Conservation (phyloP, 371 early-diverging fungal genomes). For the Circinella umbellata region DNA sequence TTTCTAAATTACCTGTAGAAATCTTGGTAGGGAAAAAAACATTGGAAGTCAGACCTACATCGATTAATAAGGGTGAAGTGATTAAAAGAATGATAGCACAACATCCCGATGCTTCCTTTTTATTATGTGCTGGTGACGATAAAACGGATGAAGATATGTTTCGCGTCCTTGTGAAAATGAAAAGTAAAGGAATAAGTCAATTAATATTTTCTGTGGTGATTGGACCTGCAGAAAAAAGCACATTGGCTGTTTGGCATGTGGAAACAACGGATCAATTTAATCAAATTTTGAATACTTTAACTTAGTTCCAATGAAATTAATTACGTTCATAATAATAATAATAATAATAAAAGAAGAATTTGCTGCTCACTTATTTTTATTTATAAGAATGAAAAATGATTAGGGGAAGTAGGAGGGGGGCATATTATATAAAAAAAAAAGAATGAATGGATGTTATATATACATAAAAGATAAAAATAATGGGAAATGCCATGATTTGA, state of each 20-base stretch:
- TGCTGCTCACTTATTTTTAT: neutral
- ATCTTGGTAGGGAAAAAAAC: slow-evolving; percentile 96
- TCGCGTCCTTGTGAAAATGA: slow-evolving; percentile 33
- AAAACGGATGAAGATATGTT: slow-evolving; percentile 98
- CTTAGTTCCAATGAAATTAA: too few species aligned
- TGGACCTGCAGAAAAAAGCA: slow-evolving; percentile 80
- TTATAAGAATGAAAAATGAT: neutral
- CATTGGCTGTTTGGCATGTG: slow-evolving; percentile 84
- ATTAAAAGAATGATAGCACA: slow-evolving; percentile 77
- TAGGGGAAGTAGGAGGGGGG: neutral
- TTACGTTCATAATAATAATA: neutral
- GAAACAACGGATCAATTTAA: slow-evolving; percentile 47
- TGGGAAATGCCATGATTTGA: too few species aligned
- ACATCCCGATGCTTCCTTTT: slow-evolving; percentile 78
- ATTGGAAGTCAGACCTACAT: slow-evolving; percentile 88
- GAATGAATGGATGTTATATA: neutral
- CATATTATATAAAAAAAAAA: neutral
- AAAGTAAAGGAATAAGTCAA: slow-evolving; percentile 16
- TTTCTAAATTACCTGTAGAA: slow-evolving; percentile 90
- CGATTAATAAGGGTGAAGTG: slow-evolving; percentile 92
- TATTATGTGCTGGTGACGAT: slow-evolving; percentile 96
- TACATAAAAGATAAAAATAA: too few species aligned
- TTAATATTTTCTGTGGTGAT: slow-evolving; percentile 70
- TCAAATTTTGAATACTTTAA: slow-evolving; percentile 4
- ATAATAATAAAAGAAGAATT: neutral